These are phyloP conservation scores for Trichoderma breve DNA, from an alignment of 2,329 filamentous ascomycete genomes.

Conservation along the genomic window DNA sequence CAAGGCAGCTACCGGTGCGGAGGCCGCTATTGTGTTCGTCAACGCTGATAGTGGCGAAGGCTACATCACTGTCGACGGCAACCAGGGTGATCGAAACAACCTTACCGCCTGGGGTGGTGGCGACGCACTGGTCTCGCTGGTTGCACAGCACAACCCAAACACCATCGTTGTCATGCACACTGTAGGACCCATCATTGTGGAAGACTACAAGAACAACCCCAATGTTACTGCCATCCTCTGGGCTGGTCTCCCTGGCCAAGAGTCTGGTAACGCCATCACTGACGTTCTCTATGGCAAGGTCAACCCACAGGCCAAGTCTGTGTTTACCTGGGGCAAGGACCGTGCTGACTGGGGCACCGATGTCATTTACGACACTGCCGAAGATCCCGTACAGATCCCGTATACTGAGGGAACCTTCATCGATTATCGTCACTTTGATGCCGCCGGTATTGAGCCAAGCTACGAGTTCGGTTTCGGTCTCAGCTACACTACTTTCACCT, in stretches of 20 bases:
- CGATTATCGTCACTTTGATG: constrained; percentile 1
- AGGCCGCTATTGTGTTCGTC: constrained; percentile 78
- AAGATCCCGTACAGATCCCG: not conserved
- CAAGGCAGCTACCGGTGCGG: constrained; percentile 34
- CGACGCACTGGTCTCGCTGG: constrained; percentile 56
- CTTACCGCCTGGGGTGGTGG: constrained; percentile 43
- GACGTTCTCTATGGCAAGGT: constrained; percentile 59
- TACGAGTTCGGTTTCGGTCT: not conserved
- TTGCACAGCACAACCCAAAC: constrained; percentile 53
- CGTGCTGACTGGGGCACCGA: not conserved
- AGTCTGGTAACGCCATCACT: constrained; percentile 55
- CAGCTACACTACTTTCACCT: not conserved
- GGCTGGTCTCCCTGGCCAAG: constrained; percentile 64
- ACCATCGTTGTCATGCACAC: constrained; percentile 64
- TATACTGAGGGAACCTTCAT: not conserved
- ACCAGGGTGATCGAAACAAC: constrained; percentile 61
- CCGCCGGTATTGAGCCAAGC: not conserved
- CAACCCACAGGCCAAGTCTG: constrained; percentile 19
- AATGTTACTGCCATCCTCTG: constrained; percentile 64
- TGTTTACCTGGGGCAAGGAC: not conserved
- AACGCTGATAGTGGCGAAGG: constrained; percentile 78
- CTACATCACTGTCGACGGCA: constrained; percentile 57
- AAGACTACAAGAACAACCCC: constrained; percentile 63
- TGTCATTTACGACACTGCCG: not conserved
- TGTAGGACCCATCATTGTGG: constrained; percentile 59